Conservation (phyloP, 2,329 filamentous ascomycete genomes). For the Cytospora piceae region DNA sequence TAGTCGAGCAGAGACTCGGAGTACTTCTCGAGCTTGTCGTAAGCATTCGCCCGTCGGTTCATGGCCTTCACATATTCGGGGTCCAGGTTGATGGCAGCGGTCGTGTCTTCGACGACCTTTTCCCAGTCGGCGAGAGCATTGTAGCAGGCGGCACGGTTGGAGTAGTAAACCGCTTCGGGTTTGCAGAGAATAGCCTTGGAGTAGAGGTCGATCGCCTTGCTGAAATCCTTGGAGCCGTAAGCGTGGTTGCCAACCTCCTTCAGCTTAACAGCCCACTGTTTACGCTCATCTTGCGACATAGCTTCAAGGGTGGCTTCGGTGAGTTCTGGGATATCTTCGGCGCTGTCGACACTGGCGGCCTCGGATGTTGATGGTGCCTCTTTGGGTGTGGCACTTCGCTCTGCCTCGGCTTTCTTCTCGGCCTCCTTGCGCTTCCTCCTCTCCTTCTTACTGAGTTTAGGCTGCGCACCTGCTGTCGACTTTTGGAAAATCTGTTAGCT, state of each 20-base stretch:
- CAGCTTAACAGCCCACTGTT: slow-evolving; percentile 85
- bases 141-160: slow-evolving; percentile 96
- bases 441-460: slow-evolving; percentile 88
- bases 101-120: slow-evolving; percentile 96
- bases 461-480: slow-evolving; percentile 54
- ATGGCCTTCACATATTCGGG: slow-evolving; percentile 96
- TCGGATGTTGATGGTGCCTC: slow-evolving; percentile 43
- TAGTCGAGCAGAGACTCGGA: slow-evolving; percentile 96
- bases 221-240: slow-evolving; percentile 92
- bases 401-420: slow-evolving; percentile 58
- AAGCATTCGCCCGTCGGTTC: slow-evolving; percentile 94
- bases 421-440: slow-evolving; percentile 84
- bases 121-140: slow-evolving; percentile 93
- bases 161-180: slow-evolving; percentile 97
- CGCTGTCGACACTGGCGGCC: slow-evolving; percentile 57
- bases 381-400: slow-evolving; percentile 43
- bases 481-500: slow-evolving; percentile 20
- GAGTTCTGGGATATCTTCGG: slow-evolving; percentile 72
- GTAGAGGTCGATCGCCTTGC: slow-evolving; percentile 91
- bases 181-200: slow-evolving; percentile 96
- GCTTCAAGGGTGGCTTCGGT: slow-evolving; percentile 58
- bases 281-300: slow-evolving; percentile 69
- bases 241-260: slow-evolving; percentile 97
- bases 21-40: slow-evolving; percentile 89
- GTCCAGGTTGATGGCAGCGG: slow-evolving; percentile 89